These are phyloP conservation scores for Argentina anserina DNA, from an alignment of 306 rosid genomes.

Conservation along the genomic window DNA sequence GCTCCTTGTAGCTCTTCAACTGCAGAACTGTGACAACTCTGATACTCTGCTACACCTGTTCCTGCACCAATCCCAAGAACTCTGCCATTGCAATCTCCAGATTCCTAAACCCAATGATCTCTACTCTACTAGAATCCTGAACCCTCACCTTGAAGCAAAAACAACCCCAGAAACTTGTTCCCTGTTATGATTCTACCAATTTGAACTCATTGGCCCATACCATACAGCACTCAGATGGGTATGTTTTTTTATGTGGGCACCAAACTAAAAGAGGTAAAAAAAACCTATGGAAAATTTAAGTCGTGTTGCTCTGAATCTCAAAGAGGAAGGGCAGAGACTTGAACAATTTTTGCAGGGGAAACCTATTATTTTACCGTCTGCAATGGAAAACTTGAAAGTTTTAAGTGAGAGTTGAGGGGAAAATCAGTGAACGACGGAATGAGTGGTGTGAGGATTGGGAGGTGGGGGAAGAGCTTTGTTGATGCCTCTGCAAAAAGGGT, in stretches of 20 bases:
- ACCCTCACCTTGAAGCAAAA: conserved; percentile 20
- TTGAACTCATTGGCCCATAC: conserved; percentile 5
- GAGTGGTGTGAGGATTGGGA: conserved; percentile 15
- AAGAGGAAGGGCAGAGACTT: not conserved
- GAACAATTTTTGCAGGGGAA: not conserved
- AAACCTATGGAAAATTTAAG: conserved; percentile 1
- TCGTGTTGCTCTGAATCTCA: not conserved
- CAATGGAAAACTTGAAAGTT: not conserved
- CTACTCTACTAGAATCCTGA: conserved; percentile 19
- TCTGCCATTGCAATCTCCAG: conserved; percentile 46
- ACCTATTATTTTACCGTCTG: too few relatives aligned
- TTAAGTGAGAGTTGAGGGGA: not conserved
- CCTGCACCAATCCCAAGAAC: conserved; percentile 41
- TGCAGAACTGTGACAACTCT: conserved; percentile 31
- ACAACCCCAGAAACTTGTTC: conserved; percentile 10
- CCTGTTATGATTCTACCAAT: conserved; percentile 1
- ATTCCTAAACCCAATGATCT: conserved; percentile 41
- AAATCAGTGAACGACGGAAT: not conserved
- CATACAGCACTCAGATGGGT: conserved; percentile 10
- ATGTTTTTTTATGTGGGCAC: conserved; percentile 22
- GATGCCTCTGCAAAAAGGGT: conserved; percentile 56
- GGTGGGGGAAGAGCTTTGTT: conserved; percentile 12
- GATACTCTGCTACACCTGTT: conserved; percentile 26
- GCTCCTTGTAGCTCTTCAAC: conserved; percentile 26
- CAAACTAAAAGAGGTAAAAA: not conserved